Percentiles rank a stretch among this genome's conserved stretches.
Conservation (phyloP, 495 filamentous ascomycete species). For the Penicillium pulvis region DNA sequence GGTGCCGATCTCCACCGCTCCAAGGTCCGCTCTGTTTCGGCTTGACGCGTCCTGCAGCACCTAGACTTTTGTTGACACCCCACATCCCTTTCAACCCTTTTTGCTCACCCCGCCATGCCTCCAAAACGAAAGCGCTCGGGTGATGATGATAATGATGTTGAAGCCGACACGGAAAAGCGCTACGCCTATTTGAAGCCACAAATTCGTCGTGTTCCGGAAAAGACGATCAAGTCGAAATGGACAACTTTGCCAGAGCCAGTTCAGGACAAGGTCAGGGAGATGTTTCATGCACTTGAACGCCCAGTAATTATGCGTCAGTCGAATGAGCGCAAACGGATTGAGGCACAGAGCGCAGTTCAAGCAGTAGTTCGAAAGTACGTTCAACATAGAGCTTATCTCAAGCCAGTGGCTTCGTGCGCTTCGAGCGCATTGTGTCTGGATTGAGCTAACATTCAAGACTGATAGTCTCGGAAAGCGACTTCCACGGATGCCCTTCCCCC, state of each 20-base stretch:
- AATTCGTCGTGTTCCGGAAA: constrained; percentile 55
- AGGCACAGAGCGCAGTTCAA: constrained; percentile 56
- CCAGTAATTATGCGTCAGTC: constrained; percentile 56
- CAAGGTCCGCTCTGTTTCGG: constrained; percentile 12
- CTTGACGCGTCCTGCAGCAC: constrained; percentile 16
- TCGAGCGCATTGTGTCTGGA: constrained; percentile 3
- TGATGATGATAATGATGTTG: constrained; percentile 21
- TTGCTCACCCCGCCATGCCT: constrained; percentile 26
- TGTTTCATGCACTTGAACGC: constrained; percentile 56
- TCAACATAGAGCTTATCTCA: neutral
- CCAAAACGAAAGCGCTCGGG: constrained; percentile 40
- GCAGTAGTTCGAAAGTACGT: constrained; percentile 50
- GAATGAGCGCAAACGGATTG: constrained; percentile 56
- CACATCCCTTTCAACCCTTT: neutral
- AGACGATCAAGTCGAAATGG: constrained; percentile 62
- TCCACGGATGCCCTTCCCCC: constrained; percentile 63
- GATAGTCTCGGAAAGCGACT: constrained; percentile 50
- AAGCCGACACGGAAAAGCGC: constrained; percentile 29
- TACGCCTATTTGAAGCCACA: constrained; percentile 52
- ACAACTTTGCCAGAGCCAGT: constrained; percentile 51
- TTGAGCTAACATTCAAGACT: constrained; percentile 5
- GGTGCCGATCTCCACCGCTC: constrained; percentile 8
- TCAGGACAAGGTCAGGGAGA: constrained; percentile 53
- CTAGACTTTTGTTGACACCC: constrained; percentile 1
- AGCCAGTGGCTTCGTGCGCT: constrained; percentile 6